These are phyloP conservation scores for Ganoderma resinaceum DNA, from an alignment of 1,284 basidiomycete species.

Conservation along the genomic window DNA sequence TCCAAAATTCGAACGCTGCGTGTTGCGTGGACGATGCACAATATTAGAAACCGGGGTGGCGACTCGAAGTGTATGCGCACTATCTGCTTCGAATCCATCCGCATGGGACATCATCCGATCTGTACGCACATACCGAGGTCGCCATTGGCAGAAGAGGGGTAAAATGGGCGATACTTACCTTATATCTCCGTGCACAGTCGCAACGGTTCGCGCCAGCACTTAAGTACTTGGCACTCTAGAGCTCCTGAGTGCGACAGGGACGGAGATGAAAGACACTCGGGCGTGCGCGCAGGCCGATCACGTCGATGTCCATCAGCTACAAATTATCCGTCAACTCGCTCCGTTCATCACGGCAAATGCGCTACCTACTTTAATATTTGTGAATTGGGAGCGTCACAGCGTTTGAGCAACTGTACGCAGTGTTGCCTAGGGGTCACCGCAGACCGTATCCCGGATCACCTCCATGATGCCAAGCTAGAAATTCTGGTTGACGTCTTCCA, in stretches of 20 bases:
- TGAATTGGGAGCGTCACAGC: neutral
- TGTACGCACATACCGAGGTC: neutral
- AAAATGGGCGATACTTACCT: too few relatives aligned
- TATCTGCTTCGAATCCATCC: conserved; percentile 37
- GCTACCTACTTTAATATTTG: neutral
- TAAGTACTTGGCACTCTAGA: neutral
- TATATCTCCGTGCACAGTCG: neutral
- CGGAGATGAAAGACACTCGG: neutral
- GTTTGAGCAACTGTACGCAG: conserved; percentile 42
- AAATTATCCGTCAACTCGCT: conserved; percentile 12
- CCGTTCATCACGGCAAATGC: neutral
- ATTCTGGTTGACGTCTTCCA: conserved; percentile 42
- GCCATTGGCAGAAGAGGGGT: too few relatives aligned
- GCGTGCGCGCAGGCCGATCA: conserved; percentile 42
- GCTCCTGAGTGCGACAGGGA: neutral
- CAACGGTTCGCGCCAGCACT: neutral
- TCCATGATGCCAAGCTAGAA: conserved; percentile 43
- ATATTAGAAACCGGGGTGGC: neutral
- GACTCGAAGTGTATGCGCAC: conserved; percentile 27
- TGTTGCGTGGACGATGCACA: neutral
- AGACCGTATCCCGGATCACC: conserved; percentile 42
- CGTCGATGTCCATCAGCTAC: conserved; percentile 44
- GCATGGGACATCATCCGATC: conserved; percentile 39
- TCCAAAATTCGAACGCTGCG: neutral
- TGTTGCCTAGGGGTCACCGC: conserved; percentile 37